These are phyloP conservation scores for Kwoniella botswanensis DNA, from an alignment of 768 basidiomycete species.

Conservation along the genomic window DNA sequence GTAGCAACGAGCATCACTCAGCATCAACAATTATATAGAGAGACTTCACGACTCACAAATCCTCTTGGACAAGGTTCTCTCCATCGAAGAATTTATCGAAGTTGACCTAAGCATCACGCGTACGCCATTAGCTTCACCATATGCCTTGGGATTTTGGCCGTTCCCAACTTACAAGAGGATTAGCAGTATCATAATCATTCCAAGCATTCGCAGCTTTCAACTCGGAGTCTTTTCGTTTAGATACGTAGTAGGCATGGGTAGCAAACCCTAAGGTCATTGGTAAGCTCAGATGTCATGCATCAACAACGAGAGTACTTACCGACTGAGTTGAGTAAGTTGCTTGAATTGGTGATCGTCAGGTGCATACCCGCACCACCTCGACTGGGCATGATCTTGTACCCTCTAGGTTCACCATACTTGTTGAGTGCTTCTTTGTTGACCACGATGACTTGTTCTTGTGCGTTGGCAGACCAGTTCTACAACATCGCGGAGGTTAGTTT, in stretches of 20 bases:
- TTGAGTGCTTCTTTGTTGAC: constrained; percentile 56
- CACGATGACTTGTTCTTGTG: constrained; percentile 41
- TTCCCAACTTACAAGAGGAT: constrained; percentile 37
- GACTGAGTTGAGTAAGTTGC: constrained; percentile 46
- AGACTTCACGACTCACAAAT: constrained; percentile 31
- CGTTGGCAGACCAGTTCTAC: constrained; percentile 48
- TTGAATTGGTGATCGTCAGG: constrained; percentile 48
- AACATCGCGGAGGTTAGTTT: too few relatives aligned
- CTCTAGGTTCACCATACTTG: constrained; percentile 54
- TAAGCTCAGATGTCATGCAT: background rate
- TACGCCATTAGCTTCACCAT: constrained; percentile 1
- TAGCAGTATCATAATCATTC: constrained; percentile 43
- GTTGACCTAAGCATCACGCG: constrained; percentile 46
- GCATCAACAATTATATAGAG: too few relatives aligned
- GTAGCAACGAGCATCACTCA: background rate
- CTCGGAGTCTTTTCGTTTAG: constrained; percentile 52
- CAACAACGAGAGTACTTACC: background rate
- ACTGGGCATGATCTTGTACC: constrained; percentile 54
- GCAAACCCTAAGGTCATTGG: constrained; percentile 32
- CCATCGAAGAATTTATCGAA: constrained; percentile 55
- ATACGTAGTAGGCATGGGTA: constrained; percentile 48
- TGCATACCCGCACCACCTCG: constrained; percentile 42
- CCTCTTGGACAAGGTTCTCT: constrained; percentile 56
- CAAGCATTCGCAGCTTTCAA: constrained; percentile 27
- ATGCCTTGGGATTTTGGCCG: too few relatives aligned